Evolutionary conservation across 2,329 filamentous ascomycete species (phyloP).

Genomic region (Sarocladium brachiariae): DNA sequence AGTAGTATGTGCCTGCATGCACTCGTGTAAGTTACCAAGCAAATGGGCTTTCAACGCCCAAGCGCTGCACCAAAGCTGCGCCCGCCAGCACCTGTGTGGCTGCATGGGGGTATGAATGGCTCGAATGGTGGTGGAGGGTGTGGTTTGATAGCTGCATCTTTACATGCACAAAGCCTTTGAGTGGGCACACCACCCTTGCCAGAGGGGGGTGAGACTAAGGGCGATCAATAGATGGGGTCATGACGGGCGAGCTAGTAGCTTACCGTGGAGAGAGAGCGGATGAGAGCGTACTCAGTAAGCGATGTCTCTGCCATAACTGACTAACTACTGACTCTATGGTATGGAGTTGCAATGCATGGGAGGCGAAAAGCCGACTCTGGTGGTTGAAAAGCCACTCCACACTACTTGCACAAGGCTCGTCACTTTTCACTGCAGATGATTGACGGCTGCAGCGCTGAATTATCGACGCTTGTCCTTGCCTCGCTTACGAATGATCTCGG

Average conservation of each 20-base stretch:
- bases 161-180: too few relatives aligned
- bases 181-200: neutral
- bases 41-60: too few relatives aligned
- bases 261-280: neutral
- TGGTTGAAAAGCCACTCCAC: neutral
- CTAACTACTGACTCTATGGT: neutral
- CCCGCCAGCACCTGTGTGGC: constrained; percentile 3
- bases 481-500: neutral
- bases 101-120: neutral
- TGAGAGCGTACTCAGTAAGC: too few relatives aligned
- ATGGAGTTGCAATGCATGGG: neutral
- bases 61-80: too few relatives aligned
- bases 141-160: neutral
- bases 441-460: constrained; percentile 7
- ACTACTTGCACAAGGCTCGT: neutral
- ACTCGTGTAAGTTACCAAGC: neutral
- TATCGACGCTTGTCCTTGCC: constrained; percentile 1
- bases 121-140: neutral
- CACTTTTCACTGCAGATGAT: constrained; percentile 9
- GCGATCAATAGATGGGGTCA: constrained; percentile 5
- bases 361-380: neutral
- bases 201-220: neutral
- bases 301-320: neutral
- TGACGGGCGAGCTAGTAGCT: constrained; percentile 1
- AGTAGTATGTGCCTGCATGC: too few relatives aligned